phyloP scores from a whole-genome alignment of 1,284 basidiomycete genomes.

The Cryptococcus wingfieldii region DNA sequence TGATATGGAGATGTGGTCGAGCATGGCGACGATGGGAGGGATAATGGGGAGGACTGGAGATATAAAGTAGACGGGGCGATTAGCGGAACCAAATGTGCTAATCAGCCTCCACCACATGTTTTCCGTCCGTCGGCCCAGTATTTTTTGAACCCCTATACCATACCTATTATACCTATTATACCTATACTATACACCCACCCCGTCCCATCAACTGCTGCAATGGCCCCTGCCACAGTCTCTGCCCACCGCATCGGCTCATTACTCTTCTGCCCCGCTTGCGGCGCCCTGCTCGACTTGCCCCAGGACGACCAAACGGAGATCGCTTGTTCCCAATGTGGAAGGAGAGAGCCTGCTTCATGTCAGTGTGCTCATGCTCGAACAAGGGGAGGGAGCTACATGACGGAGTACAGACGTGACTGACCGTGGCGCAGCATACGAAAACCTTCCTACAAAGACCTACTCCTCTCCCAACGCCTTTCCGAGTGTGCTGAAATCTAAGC shows the following conservation, averaged over 20 bases:
- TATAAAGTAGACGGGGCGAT: no score
- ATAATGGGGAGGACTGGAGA: no score
- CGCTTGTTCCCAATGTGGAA: conserved; percentile 80
- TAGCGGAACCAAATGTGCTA: no score
- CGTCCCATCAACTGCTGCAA: not conserved
- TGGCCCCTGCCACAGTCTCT: conserved; percentile 4
- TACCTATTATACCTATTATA: no score
- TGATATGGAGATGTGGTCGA: conserved; percentile 83
- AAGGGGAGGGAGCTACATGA: no score
- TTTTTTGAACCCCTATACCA: not conserved
- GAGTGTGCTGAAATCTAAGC: conserved; percentile 76
- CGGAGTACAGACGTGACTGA: not conserved
- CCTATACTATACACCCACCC: not conserved
- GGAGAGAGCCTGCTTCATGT: conserved; percentile 83
- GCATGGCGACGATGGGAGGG: conserved; percentile 53
- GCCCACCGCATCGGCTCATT: conserved; percentile 63
- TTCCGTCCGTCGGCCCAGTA: not conserved
- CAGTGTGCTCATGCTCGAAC: conserved; percentile 42
- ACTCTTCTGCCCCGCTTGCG: conserved; percentile 89
- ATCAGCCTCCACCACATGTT: not conserved
- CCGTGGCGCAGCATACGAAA: conserved; percentile 72
- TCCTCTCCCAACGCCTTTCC: conserved; percentile 94
- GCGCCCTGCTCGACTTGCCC: conserved; percentile 81
- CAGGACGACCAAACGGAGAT: conserved; percentile 71
- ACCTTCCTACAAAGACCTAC: conserved; percentile 80